These are phyloP conservation scores for Ricinus communis DNA, from an alignment of 345 rosid genomes.

Conservation along the genomic window DNA sequence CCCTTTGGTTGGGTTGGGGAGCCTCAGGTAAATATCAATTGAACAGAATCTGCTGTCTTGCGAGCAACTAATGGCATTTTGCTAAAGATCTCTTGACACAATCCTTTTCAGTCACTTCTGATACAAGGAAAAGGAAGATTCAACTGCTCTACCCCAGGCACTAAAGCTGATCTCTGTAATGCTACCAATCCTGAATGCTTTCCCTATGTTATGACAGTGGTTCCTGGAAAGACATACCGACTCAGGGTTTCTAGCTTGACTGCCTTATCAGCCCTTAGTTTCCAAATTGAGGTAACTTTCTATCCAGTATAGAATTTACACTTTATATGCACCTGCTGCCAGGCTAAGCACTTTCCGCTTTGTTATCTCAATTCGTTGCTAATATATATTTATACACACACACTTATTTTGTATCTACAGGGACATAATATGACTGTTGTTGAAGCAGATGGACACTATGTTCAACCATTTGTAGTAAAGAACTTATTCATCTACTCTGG, in stretches of 20 bases:
- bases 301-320: not conserved
- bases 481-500: slow-evolving; percentile 78
- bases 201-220: slow-evolving; percentile 37
- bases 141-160: slow-evolving; percentile 49
- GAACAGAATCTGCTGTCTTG: not conserved
- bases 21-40: slow-evolving; percentile 51
- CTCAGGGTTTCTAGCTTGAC: slow-evolving; percentile 60
- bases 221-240: slow-evolving; percentile 65
- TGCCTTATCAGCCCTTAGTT: slow-evolving; percentile 65
- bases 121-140: slow-evolving; percentile 75
- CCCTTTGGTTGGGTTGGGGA: slow-evolving; percentile 76
- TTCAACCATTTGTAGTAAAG: slow-evolving; percentile 63
- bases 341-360: too few relatives aligned
- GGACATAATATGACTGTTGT: slow-evolving; percentile 86
- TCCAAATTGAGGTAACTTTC: slow-evolving; percentile 60
- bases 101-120: slow-evolving; percentile 60
- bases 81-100: too few relatives aligned
- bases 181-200: slow-evolving; percentile 49
- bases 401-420: slow-evolving; percentile 9
- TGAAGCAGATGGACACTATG: slow-evolving; percentile 73
- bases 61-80: too few relatives aligned
- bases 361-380: not conserved
- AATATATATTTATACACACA: too few relatives aligned
- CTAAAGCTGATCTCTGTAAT: slow-evolving; percentile 37
- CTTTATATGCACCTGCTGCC: not conserved